Evolutionary conservation across 345 rosid species (phyloP).

Genomic region (Dovyalis caffra): DNA sequence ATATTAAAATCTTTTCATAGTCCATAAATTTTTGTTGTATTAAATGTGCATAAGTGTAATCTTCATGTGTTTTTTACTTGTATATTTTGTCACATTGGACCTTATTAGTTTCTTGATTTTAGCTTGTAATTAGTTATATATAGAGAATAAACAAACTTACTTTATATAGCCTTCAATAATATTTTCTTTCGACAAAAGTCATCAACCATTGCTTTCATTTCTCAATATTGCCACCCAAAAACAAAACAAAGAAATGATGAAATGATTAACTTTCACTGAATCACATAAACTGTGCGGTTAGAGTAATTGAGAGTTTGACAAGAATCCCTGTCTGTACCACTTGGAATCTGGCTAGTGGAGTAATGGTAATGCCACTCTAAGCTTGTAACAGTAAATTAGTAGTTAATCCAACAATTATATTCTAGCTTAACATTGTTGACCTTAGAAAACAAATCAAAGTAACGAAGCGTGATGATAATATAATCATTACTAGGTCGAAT

Average conservation of each 20-base stretch:
- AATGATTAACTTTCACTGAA: slow-evolving; percentile 18
- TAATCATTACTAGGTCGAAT: slow-evolving; percentile 13
- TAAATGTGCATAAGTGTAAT: too few relatives aligned
- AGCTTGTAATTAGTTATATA: too few relatives aligned
- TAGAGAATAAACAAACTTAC: too few relatives aligned
- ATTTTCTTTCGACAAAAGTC: too few relatives aligned
- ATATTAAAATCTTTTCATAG: too few relatives aligned
- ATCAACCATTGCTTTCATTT: not conserved
- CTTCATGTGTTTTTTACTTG: too few relatives aligned
- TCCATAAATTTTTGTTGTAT: too few relatives aligned
- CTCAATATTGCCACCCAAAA: not conserved
- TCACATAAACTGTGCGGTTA: not conserved
- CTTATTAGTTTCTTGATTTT: too few relatives aligned
- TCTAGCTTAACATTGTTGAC: too few relatives aligned
- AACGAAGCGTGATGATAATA: not conserved
- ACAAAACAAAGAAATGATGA: not conserved
- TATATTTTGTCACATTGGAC: too few relatives aligned
- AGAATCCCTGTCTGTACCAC: slow-evolving; percentile 1
- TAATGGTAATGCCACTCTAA: slow-evolving; percentile 14
- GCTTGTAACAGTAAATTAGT: slow-evolving; percentile 16
- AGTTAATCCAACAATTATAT: slow-evolving; percentile 4
- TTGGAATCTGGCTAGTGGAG: too few relatives aligned
- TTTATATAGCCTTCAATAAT: too few relatives aligned
- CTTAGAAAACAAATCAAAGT: slow-evolving; percentile 3
- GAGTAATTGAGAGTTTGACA: not conserved